Evolutionary conservation across 2,329 filamentous ascomycete species (phyloP).

Genomic region (Coleophoma eucalyptorum): DNA sequence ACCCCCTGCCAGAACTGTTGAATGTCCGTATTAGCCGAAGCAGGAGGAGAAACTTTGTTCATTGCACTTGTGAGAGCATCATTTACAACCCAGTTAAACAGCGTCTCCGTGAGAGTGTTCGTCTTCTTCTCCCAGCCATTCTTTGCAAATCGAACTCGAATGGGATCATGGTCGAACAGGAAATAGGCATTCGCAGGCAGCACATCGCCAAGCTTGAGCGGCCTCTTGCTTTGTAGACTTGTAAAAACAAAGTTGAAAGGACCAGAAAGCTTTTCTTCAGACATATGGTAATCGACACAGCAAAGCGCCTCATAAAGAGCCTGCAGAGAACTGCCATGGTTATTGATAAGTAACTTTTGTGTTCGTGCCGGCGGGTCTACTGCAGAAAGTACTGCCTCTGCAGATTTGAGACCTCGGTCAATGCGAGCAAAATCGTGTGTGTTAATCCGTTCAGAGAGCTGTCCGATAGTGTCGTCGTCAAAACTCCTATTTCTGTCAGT

Average conservation of each 20-base stretch:
- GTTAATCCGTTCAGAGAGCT: constrained; percentile 54
- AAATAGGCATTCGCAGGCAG: constrained; percentile 83
- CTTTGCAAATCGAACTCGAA: constrained; percentile 62
- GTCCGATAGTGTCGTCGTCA: constrained; percentile 44
- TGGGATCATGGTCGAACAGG: constrained; percentile 69
- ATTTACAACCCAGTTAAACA: constrained; percentile 86
- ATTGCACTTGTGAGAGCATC: constrained; percentile 68
- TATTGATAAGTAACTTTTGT: constrained; percentile 21
- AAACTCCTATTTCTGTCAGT: constrained; percentile 20
- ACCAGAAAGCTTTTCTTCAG: constrained; percentile 18
- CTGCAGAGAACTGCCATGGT: constrained; percentile 60
- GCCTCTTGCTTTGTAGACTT: constrained; percentile 72
- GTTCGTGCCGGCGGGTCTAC: constrained; percentile 19
- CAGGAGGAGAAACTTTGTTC: constrained; percentile 52
- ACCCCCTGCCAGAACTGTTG: constrained; percentile 78
- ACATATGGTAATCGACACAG: constrained; percentile 72
- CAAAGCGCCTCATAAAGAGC: constrained; percentile 87
- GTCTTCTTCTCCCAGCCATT: constrained; percentile 65
- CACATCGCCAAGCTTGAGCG: constrained; percentile 71
- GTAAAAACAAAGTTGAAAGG: constrained; percentile 79
- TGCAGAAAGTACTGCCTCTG: constrained; percentile 45
- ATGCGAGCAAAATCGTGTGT: constrained; percentile 59
- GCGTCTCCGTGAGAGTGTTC: constrained; percentile 59
- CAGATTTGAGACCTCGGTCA: constrained; percentile 52
- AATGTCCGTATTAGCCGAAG: constrained; percentile 46